Evolutionary conservation across 2,329 filamentous ascomycete species (phyloP).

Genomic region (Sporothrix inflata): DNA sequence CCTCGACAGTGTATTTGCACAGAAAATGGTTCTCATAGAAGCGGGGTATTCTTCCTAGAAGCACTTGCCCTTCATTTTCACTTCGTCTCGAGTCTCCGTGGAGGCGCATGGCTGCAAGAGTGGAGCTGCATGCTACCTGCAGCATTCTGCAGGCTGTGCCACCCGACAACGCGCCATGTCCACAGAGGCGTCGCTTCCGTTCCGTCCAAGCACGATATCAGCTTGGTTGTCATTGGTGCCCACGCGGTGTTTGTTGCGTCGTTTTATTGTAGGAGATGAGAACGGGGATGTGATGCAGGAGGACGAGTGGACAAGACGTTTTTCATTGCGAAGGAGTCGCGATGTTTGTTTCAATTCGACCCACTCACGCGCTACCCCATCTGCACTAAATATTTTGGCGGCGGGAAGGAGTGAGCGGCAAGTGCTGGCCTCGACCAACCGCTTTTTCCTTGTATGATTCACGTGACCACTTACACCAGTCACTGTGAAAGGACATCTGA

Average conservation of each 20-base stretch:
- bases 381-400: not conserved
- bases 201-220: not conserved
- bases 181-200: not conserved
- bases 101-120: not conserved
- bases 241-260: not conserved
- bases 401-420: constrained; percentile 8
- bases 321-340: not conserved
- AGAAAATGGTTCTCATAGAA: not conserved
- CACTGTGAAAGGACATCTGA: not conserved
- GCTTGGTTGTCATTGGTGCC: constrained; percentile 5
- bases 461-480: constrained; percentile 17
- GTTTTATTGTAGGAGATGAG: constrained; percentile 11
- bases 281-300: not conserved
- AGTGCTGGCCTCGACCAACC: too few species aligned
- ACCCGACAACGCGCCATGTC: not conserved
- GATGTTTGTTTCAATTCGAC: constrained; percentile 1
- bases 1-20: not conserved
- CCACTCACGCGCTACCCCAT: not conserved
- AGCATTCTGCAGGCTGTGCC: constrained; percentile 1
- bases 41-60: not conserved
- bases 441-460: not conserved
- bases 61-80: too few species aligned
- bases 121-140: not conserved
- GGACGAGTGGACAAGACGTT: not conserved
- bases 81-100: not conserved